Evolutionary conservation across 495 filamentous ascomycete genomes (phyloP), one percentile per base, ranked within the genome.

Genomic region (Elasticomyces elasticus): DNA sequence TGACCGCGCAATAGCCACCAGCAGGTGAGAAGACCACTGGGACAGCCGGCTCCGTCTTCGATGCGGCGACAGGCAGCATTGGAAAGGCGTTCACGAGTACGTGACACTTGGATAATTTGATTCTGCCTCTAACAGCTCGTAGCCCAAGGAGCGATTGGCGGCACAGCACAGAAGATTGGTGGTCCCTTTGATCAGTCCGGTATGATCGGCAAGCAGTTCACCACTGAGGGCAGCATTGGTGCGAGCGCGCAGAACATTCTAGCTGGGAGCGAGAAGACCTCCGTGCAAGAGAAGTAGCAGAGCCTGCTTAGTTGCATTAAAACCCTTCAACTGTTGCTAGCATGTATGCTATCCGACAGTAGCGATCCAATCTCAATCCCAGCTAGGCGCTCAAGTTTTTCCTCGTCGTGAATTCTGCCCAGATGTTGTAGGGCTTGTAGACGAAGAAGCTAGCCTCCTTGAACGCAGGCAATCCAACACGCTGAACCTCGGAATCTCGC

Each of bases 71-170:
- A 13, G 56, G 56, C 35, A 37, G 40, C 26, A 48, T 60, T 17
- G 52, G 56, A 27, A 55, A 44, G 25, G 33, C 42, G 25, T 55
- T 60, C 47, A 51, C 44, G 22, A 42, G 54, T 56, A 51, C 23
- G 54, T 30, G 13, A 1, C 12, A 13, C 6, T 26, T 7, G 31
- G 9, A 11, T 44, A 19, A 7, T 5, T 5, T 51, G 15, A 30
- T n/a, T n/a, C n/a, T n/a, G n/a, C n/a, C n/a, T n/a, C 31, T 56
- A 1, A 5, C 38, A 15, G 35, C 33, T 15, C 41, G 25, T 37
- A 76, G 74, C 72, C 12, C 69, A 79, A 13, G 77, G 79, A 23
- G 65, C 68, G 0, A 68, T 82, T 30, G 75, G 79, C 15, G 70
- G 74, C 27, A 69, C 69, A 5, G 75, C 71, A 5, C 67, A 82